phyloP scores from a whole-genome alignment of 257 asterid genomes.

The Solanum commersonii region DNA sequence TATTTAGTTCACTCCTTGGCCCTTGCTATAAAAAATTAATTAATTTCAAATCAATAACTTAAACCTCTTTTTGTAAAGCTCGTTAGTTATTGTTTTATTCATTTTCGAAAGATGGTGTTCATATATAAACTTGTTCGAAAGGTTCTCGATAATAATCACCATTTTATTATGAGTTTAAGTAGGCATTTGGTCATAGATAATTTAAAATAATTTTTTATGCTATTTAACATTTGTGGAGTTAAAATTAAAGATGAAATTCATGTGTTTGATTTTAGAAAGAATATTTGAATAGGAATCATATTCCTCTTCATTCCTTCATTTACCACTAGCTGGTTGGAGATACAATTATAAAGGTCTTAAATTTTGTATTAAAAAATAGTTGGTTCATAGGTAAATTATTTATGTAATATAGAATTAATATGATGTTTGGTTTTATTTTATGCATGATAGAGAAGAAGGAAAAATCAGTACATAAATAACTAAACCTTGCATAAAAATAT shows the following conservation, averaged over 20 bases:
- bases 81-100: background rate
- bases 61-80: background rate
- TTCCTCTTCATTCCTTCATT: background rate
- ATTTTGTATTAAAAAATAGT: too few species aligned
- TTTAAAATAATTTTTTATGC: background rate
- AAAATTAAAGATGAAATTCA: background rate
- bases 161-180: background rate
- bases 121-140: background rate
- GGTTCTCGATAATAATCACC: background rate
- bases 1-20: background rate
- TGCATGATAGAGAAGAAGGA: background rate
- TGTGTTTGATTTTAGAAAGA: background rate
- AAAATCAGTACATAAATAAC: too few species aligned
- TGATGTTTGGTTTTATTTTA: too few species aligned
- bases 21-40: background rate
- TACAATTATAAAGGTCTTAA: background rate
- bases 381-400: background rate
- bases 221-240: too few species aligned
- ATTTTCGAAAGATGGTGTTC: background rate
- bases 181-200: background rate
- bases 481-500: too few species aligned
- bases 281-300: background rate
- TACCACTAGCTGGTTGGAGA: background rate
- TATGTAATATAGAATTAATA: too few species aligned
- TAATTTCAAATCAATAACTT: background rate